phyloP scores from a whole-genome alignment of 371 early-diverging fungal genomes.

The Astathelohania contejeani region DNA sequence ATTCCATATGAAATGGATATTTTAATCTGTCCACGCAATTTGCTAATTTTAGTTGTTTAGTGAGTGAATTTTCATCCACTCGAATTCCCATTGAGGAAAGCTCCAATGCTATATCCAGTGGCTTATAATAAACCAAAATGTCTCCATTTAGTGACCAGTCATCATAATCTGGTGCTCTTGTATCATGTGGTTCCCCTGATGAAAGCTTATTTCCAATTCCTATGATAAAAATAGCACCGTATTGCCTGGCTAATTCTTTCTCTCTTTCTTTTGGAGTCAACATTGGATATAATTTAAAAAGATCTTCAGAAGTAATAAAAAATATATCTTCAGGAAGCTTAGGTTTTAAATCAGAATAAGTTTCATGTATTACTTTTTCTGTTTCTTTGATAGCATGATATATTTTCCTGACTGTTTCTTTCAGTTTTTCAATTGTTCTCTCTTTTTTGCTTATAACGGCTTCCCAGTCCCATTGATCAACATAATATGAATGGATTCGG shows the following conservation, averaged over 20 bases:
- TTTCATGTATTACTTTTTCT: not conserved
- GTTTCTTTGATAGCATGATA: conserved; percentile 6
- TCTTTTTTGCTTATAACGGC: conserved; percentile 14
- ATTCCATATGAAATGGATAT: conserved; percentile 6
- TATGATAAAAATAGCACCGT: conserved; percentile 31
- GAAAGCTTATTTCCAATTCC: conserved; percentile 19
- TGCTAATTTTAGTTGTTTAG: conserved; percentile 15
- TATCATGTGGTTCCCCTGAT: conserved; percentile 29
- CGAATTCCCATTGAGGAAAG: conserved; percentile 39
- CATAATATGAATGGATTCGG: conserved; percentile 29
- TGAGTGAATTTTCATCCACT: conserved; percentile 18
- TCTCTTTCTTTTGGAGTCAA: conserved; percentile 33
- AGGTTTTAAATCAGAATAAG: not conserved
- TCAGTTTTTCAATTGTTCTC: conserved; percentile 13
- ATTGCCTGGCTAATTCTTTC: conserved; percentile 14
- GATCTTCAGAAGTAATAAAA: conserved; percentile 23
- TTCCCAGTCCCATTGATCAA: conserved; percentile 47
- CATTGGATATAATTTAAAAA: conserved; percentile 25
- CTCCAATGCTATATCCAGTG: conserved; percentile 21
- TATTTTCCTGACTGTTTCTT: conserved; percentile 9
- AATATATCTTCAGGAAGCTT: conserved; percentile 9
- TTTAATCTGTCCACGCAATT: not conserved
- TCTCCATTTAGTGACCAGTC: conserved; percentile 44
- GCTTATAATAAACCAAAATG: conserved; percentile 19
- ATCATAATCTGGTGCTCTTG: conserved; percentile 42